These are phyloP conservation scores for Seiridium cupressi DNA, from an alignment of 2,329 filamentous ascomycete genomes.

Conservation along the genomic window DNA sequence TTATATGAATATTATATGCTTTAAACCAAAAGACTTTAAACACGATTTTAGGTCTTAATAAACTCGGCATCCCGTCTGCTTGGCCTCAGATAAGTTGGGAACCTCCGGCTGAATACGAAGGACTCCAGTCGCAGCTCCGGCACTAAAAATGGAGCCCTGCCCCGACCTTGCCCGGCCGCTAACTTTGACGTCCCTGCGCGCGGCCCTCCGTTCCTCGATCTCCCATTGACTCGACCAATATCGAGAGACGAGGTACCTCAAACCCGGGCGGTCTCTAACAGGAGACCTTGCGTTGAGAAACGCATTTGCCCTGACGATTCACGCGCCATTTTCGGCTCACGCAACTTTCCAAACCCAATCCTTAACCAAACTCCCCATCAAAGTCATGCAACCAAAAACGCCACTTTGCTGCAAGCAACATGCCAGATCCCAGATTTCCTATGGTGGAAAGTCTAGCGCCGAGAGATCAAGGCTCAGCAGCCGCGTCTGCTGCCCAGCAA, in stretches of 20 bases:
- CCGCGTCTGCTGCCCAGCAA: background rate
- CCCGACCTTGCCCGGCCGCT: too few species aligned
- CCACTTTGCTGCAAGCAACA: background rate
- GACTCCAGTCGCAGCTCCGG: too few species aligned
- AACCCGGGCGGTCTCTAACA: background rate
- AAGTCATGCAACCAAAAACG: background rate
- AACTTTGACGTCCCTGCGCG: background rate
- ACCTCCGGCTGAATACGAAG: too few species aligned
- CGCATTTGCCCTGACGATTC: background rate
- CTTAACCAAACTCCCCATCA: background rate
- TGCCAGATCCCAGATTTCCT: background rate
- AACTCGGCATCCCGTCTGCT: too few species aligned
- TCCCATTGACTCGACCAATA: background rate
- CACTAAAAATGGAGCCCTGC: too few species aligned
- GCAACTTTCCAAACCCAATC: background rate
- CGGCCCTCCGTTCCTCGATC: too few species aligned
- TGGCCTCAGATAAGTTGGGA: too few species aligned
- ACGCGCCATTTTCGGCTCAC: background rate
- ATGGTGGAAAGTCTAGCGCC: background rate
- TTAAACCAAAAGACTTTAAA: too few species aligned
- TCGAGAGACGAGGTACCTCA: background rate
- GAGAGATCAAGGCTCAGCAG: background rate
- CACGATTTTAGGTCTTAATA: too few species aligned
- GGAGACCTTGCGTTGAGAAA: background rate
- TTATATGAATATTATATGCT: too few species aligned